Base-by-base conservation (phyloP, 306 rosid species). In the Acacia crassicarpa region DNA sequence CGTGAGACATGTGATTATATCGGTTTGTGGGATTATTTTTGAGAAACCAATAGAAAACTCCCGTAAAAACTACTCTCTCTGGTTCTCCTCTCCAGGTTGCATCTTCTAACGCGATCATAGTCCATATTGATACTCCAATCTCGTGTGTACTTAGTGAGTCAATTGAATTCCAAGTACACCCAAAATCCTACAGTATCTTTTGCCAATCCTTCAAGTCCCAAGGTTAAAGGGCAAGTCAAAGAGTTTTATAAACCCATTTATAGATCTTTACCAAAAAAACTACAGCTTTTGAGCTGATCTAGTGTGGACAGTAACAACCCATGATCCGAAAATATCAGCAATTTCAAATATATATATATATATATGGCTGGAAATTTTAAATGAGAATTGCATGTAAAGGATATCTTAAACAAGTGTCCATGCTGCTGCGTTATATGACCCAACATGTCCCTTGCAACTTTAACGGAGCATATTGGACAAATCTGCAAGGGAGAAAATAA, bases 401-500 rank as follows among this genome's bases (percentile, higher is more conserved):
- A 95, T 95, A 96, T 92, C 97, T 96, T 93, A 81, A 91, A 92
- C 80, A 96, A 89, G 86, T 96, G 92, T 22, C 97, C 97, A 77
- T 96, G 99, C 69, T 96, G 98, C 87, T 91, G 87, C 1, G 94
- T 96, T 82, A 96, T 92, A 85, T 96, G 99, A 82, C 97, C 91
- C 58, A 92, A 83, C 94, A 96, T 89, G 89, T 96, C 99, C 79
- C 92, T 82, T 41, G 92, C 81, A 86, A 96, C 95, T 90, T 86
- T 96, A 80, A 93, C 92, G 3, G 98, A 92, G 91, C 99, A 96
- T 83, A 96, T 82, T 32, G 99, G 98, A 75, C 99, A 96, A 85
- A 85, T 84, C 99, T 96, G 97, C 91, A 88, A 65, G 43, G 73
- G 70, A 74, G 83, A 78, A 53, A 74, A 77, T 70, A 79, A 75